phyloP scores from a whole-genome alignment of 2,329 filamentous ascomycete species.

The Aspergillus piperis region DNA sequence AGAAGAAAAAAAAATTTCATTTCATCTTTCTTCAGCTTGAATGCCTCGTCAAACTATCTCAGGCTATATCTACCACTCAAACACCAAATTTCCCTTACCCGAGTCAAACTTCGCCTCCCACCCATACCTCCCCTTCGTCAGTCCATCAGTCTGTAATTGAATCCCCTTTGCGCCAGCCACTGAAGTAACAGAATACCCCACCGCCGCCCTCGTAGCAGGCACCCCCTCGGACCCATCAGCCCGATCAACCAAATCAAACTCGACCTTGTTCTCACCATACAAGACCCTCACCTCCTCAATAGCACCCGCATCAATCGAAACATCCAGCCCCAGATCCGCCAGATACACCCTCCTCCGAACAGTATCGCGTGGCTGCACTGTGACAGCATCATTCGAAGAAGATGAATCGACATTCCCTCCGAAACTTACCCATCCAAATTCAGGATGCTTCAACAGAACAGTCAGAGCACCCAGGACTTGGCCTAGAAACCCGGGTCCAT shows the following conservation, averaged over 20 bases:
- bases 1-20: too few species aligned
- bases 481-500: slow-evolving; percentile 58
- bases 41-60: too few species aligned
- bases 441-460: slow-evolving; percentile 51
- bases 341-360: not conserved
- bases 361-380: not conserved
- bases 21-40: too few species aligned
- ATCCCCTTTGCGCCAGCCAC: not conserved
- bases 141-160: not conserved
- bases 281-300: not conserved
- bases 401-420: slow-evolving; percentile 42
- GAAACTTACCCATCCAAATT: slow-evolving; percentile 53
- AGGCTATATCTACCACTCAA: not conserved
- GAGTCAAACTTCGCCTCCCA: not conserved
- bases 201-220: not conserved
- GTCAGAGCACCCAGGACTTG: slow-evolving; percentile 53
- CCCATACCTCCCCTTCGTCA: not conserved
- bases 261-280: not conserved
- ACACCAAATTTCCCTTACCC: not conserved
- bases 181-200: not conserved
- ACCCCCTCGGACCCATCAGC: not conserved
- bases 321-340: not conserved
- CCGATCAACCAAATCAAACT: not conserved
- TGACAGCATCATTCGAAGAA: not conserved
- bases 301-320: not conserved